A percentile compares a stretch with the other conserved stretches of the same genome.
Conservation (phyloP, 768 basidiomycete species). For the Hygrocybe punicea region DNA sequence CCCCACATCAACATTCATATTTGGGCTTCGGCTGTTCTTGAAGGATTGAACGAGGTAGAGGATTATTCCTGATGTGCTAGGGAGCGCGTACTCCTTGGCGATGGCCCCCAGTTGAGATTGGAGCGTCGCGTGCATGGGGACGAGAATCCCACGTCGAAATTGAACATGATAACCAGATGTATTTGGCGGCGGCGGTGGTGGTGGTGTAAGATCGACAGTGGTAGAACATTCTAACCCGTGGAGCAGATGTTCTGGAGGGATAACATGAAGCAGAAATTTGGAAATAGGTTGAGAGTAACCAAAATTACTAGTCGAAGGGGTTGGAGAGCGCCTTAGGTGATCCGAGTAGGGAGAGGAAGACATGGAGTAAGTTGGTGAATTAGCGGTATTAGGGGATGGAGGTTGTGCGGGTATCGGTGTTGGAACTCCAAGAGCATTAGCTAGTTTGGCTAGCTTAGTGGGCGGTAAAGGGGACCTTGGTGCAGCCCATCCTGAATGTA, state of each 20-base stretch:
- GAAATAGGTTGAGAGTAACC: conserved; percentile 46
- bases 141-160: conserved; percentile 79
- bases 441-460: conserved; percentile 74
- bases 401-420: conserved; percentile 61
- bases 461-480: conserved; percentile 74
- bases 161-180: conserved; percentile 77
- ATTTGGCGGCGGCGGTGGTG: conserved; percentile 50
- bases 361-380: conserved; percentile 18
- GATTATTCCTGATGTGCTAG: conserved; percentile 77
- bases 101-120: conserved; percentile 83
- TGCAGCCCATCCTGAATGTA: conserved; percentile 48
- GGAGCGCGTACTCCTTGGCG: conserved; percentile 89
- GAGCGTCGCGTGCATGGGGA: conserved; percentile 80
- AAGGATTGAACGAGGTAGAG: conserved; percentile 66
- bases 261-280: conserved; percentile 76
- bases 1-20: conserved; percentile 4
- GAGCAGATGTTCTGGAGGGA: conserved; percentile 72
- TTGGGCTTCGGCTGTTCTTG: conserved; percentile 15
- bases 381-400: conserved; percentile 31
- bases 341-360: conserved; percentile 31
- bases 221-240: conserved; percentile 44
- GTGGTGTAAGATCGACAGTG: conserved; percentile 34
- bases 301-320: conserved; percentile 47
- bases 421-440: conserved; percentile 80
- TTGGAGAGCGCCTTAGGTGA: conserved; percentile 47